Conservation (phyloP, 345 rosid genomes). For the Rhodomyrtus tomentosa region DNA sequence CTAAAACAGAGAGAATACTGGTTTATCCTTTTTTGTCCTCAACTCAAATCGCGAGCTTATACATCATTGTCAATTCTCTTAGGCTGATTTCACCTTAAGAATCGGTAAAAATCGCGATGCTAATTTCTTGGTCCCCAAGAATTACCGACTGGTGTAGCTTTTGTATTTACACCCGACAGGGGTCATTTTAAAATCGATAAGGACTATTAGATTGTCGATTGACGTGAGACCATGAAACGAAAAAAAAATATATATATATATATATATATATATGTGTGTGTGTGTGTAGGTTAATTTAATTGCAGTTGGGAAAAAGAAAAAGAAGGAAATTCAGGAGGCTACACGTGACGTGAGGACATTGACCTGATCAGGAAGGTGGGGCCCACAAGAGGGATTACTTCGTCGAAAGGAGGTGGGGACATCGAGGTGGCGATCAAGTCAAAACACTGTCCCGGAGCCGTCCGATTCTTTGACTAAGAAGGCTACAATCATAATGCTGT, state of each 20-base stretch:
- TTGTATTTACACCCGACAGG: not conserved
- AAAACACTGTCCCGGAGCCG: slow-evolving; percentile 13
- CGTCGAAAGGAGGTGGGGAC: not conserved
- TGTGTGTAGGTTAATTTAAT: not conserved
- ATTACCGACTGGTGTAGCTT: not conserved
- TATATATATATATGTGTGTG: too few species aligned
- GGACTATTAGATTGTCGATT: not conserved
- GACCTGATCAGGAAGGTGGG: not conserved
- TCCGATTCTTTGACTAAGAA: slow-evolving; percentile 2
- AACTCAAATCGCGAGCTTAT: not conserved
- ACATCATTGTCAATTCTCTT: not conserved
- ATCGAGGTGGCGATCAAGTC: not conserved
- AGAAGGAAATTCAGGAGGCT: not conserved
- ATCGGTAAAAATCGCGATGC: rapidly evolving
- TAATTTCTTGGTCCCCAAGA: not conserved
- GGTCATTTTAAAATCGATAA: too few species aligned
- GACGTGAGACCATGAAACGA: not conserved
- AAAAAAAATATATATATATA: too few species aligned
- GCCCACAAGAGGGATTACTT: not conserved
- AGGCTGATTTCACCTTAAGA: not conserved
- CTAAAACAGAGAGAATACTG: not conserved
- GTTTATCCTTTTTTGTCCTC: too few species aligned
- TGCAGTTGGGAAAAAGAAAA: not conserved
- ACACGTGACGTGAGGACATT: not conserved
- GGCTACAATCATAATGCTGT: not conserved